These are phyloP conservation scores for Selaginella tamariscina DNA, from an alignment of 75 land plant species.

Conservation along the genomic window DNA sequence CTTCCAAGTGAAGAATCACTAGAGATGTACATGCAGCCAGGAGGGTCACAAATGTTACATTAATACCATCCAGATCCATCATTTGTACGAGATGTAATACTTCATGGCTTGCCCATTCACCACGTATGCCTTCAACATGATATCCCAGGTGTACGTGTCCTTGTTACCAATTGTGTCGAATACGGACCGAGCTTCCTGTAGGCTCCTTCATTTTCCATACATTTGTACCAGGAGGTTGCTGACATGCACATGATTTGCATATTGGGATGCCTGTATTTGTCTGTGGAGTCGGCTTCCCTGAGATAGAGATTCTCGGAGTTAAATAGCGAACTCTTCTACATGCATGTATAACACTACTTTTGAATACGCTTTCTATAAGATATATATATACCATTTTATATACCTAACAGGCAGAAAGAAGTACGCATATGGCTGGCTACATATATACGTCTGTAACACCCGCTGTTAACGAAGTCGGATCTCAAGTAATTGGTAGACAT, in stretches of 20 bases:
- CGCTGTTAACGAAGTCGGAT: slow-evolving; percentile 37
- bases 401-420: slow-evolving; percentile 10
- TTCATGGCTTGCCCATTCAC: not conserved
- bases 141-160: not conserved
- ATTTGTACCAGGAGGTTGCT: not conserved
- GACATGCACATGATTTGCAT: not conserved
- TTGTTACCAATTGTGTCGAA: not conserved
- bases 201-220: slow-evolving; percentile 1
- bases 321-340: not conserved
- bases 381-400: too few species aligned
- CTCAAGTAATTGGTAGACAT: too few species aligned
- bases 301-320: not conserved
- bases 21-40: not conserved
- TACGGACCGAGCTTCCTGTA: not conserved
- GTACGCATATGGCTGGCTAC: slow-evolving; percentile 22
- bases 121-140: not conserved
- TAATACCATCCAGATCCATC: not conserved
- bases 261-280: not conserved
- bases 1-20: not conserved
- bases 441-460: slow-evolving; percentile 12
- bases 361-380: too few species aligned
- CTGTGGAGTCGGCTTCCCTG: not conserved
- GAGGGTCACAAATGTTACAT: not conserved
- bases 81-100: not conserved
- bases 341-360: too few species aligned